Evolutionary conservation across 78 protist species (phyloP), one percentile per base, ranked within the genome.

Genomic region (Dictyostelium purpureum): DNA sequence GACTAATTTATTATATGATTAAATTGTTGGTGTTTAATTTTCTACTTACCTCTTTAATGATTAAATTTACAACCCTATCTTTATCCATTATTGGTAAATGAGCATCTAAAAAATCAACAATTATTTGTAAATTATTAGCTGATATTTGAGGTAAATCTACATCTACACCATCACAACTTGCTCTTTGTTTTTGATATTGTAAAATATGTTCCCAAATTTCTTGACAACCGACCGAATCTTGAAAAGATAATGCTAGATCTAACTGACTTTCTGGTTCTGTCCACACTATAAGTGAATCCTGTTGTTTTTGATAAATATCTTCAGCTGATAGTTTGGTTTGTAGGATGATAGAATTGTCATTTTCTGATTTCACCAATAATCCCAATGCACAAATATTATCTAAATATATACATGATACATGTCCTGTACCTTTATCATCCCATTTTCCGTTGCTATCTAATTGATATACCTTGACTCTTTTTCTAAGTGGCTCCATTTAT

Each of bases 261-360:
- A 80, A 26, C n/a, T 75, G 45, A 3, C 91, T 90, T 47, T 89
- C 89, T 5, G 97, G 96, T 18, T 96, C 96, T 9, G 90, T 73
- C 98, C 98, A 97, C 4, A 96, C 95, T 33, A 97, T 88, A 21
- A 97, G 78, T 2, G 96, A 77, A 24, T 97, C 97, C 71, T 75
- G 80, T 78, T 90, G 95, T 67, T 73, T 38, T 56, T 90, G 95
- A 77, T 90, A 90, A 18, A 74, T 35, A 10, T 90, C 90, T 11
- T 71, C 79, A 16, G 21, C 37, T 10, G 54, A 47, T 19, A 90
- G 31, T 43, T 66, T 56, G 7, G 95, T 47, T 67, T 90, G 81
- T 26, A 90, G 31, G 24, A 90, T 75, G 37, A 69, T 45, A 10
- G 59, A 56, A 16, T 65, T 87, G 24, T 81, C 89, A 43, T 51